These are phyloP conservation scores for Globisporangium uncinulatum DNA, from an alignment of 352 stramenopile species.

Conservation along the genomic window DNA sequence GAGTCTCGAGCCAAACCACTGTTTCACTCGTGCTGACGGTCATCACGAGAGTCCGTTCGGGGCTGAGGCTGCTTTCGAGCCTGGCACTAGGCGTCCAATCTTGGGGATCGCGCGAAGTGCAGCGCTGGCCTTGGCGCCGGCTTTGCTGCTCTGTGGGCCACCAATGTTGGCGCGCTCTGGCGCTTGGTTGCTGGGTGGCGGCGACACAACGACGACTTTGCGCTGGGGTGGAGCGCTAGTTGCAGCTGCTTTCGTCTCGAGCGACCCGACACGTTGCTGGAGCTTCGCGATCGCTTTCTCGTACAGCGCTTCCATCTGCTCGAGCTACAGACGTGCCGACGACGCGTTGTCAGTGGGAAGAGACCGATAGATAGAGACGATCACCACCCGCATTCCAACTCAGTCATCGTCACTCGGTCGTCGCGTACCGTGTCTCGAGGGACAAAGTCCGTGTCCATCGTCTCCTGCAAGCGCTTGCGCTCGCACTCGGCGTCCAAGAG, in stretches of 20 bases:
- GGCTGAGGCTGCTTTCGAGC: slow-evolving; percentile 22
- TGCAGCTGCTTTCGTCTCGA: slow-evolving; percentile 33
- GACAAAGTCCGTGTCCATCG: slow-evolving; percentile 51
- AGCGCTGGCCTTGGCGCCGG: background rate
- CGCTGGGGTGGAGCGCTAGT: slow-evolving; percentile 4
- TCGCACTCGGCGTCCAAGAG: slow-evolving; percentile 24
- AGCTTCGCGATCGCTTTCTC: slow-evolving; percentile 69
- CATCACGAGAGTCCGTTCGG: slow-evolving; percentile 7
- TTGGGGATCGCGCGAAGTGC: slow-evolving; percentile 31
- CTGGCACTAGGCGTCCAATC: slow-evolving; percentile 53
- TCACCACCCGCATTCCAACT: too few relatives aligned
- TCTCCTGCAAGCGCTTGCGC: slow-evolving; percentile 28
- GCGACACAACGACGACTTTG: slow-evolving; percentile 17
- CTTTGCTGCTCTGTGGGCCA: slow-evolving; percentile 1
- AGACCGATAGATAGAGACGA: too few relatives aligned
- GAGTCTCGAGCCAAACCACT: too few relatives aligned
- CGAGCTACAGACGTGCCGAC: slow-evolving; percentile 26
- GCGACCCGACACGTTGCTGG: slow-evolving; percentile 47
- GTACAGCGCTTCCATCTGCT: slow-evolving; percentile 70
- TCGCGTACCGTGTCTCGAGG: slow-evolving; percentile 35
- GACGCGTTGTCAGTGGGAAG: too few relatives aligned
- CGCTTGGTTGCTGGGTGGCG: slow-evolving; percentile 11
- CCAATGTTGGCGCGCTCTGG: slow-evolving; percentile 12
- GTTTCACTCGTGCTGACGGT: too few relatives aligned
- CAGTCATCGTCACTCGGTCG: too few relatives aligned